These are phyloP conservation scores for Pseudocercospora cruenta DNA, from an alignment of 2,329 filamentous ascomycete species.

Conservation along the genomic window DNA sequence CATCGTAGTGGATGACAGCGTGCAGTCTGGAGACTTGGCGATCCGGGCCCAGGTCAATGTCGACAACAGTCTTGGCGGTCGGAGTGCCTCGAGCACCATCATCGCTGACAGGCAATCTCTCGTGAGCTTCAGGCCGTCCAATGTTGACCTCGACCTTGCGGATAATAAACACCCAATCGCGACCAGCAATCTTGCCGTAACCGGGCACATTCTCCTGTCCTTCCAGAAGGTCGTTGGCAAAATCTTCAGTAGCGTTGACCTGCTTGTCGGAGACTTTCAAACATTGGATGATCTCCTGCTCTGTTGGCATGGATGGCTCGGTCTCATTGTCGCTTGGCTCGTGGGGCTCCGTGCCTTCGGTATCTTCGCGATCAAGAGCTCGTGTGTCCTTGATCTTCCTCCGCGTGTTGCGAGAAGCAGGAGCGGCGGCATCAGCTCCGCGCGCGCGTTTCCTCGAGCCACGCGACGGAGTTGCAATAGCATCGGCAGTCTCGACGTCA, in stretches of 20 bases:
- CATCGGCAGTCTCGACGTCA: constrained; percentile 50
- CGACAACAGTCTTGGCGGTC: constrained; percentile 57
- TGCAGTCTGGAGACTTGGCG: constrained; percentile 55
- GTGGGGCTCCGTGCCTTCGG: constrained; percentile 44
- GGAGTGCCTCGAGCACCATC: constrained; percentile 33
- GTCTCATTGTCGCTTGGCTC: constrained; percentile 44
- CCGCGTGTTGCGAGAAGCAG: constrained; percentile 35
- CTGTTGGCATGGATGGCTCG: constrained; percentile 42
- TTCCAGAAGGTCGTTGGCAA: constrained; percentile 56
- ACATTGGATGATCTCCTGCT: constrained; percentile 49
- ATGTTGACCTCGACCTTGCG: constrained; percentile 76
- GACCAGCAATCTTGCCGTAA: constrained; percentile 80
- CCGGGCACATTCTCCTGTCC: constrained; percentile 57
- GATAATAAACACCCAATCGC: constrained; percentile 84
- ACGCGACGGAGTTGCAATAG: constrained; percentile 52
- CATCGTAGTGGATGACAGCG: constrained; percentile 54
- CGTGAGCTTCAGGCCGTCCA: constrained; percentile 60
- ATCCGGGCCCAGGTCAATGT: constrained; percentile 76
- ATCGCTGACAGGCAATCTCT: constrained; percentile 34
- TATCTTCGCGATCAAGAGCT: constrained; percentile 39
- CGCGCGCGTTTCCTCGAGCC: constrained; percentile 51
- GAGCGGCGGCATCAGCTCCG: constrained; percentile 35
- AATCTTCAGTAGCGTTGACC: constrained; percentile 61
- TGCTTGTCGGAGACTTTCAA: constrained; percentile 51
- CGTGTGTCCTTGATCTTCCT: constrained; percentile 41